Conservation (phyloP, 2,329 filamentous ascomycete species). For the Clathrospora elynae region DNA sequence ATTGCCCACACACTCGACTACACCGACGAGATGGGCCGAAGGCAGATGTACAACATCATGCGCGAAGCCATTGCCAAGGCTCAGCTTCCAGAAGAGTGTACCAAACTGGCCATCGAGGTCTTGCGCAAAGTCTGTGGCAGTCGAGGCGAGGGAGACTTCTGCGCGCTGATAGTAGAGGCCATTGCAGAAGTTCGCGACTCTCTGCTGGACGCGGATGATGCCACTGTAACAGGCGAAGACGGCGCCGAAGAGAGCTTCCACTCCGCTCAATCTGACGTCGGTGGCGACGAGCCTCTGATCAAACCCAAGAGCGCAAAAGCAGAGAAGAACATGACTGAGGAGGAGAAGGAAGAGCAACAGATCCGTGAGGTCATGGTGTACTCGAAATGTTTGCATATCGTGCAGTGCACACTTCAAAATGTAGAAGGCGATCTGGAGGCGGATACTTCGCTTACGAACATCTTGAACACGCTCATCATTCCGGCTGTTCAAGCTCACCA, state of each 20-base stretch:
- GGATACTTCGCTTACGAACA: conserved; percentile 90
- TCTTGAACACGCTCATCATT: conserved; percentile 96
- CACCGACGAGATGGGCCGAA: conserved; percentile 91
- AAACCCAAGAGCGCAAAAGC: conserved; percentile 37
- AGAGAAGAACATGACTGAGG: conserved; percentile 50
- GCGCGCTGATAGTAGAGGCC: conserved; percentile 84
- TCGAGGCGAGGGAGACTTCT: conserved; percentile 81
- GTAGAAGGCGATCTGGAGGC: conserved; percentile 85
- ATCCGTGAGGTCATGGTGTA: conserved; percentile 94
- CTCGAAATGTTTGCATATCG: conserved; percentile 97
- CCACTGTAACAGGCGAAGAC: conserved; percentile 56
- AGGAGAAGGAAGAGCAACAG: conserved; percentile 70
- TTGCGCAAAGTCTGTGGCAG: conserved; percentile 81
- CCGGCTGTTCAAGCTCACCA: conserved; percentile 93
- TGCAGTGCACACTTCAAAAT: conserved; percentile 96
- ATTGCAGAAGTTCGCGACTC: conserved; percentile 97
- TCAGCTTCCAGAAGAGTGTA: conserved; percentile 89
- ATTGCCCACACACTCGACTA: conserved; percentile 93
- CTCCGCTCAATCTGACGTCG: conserved; percentile 85
- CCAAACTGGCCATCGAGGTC: conserved; percentile 82
- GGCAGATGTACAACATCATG: conserved; percentile 93
- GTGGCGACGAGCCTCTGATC: conserved; percentile 61
- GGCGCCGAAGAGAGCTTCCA: conserved; percentile 79
- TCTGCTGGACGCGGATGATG: conserved; percentile 71
- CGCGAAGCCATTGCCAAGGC: conserved; percentile 83